phyloP scores from a whole-genome alignment of 306 rosid species.

The Cicer bijugum region DNA sequence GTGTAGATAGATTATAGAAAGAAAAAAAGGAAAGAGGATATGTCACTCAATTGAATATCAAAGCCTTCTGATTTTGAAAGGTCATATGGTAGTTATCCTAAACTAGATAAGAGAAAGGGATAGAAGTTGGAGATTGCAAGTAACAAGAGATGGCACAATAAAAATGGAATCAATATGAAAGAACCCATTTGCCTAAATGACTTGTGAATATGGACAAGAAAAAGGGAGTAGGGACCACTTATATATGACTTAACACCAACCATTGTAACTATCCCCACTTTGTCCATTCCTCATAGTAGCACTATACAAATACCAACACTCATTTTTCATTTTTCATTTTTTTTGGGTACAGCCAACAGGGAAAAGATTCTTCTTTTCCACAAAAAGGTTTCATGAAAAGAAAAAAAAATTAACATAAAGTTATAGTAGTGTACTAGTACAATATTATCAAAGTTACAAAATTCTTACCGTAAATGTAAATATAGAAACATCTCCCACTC shows the following conservation, averaged over 20 bases:
- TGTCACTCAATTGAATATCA: background rate
- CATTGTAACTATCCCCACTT: conserved; percentile 2
- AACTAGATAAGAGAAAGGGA: background rate
- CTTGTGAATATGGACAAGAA: conserved; percentile 30
- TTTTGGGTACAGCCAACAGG: background rate
- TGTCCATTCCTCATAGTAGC: conserved; percentile 24
- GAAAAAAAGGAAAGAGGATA: conserved; percentile 12
- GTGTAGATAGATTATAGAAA: background rate
- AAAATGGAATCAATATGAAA: background rate
- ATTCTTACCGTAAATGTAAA: conserved; percentile 66
- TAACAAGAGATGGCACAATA: background rate
- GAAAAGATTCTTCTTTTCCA: background rate
- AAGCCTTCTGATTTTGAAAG: background rate
- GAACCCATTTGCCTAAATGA: conserved; percentile 33
- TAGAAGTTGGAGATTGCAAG: conserved; percentile 10
- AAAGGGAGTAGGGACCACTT: conserved; percentile 32
- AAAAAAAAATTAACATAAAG: background rate
- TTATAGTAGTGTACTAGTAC: background rate
- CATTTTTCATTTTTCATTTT: too few species aligned
- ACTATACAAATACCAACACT: conserved; percentile 10
- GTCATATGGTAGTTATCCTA: background rate
- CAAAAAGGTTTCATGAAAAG: background rate
- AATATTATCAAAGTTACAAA: background rate
- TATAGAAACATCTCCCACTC: conserved; percentile 67
- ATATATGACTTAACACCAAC: conserved; percentile 22